phyloP scores from a whole-genome alignment of 768 basidiomycete species.

The Rhodotorula toruloides region DNA sequence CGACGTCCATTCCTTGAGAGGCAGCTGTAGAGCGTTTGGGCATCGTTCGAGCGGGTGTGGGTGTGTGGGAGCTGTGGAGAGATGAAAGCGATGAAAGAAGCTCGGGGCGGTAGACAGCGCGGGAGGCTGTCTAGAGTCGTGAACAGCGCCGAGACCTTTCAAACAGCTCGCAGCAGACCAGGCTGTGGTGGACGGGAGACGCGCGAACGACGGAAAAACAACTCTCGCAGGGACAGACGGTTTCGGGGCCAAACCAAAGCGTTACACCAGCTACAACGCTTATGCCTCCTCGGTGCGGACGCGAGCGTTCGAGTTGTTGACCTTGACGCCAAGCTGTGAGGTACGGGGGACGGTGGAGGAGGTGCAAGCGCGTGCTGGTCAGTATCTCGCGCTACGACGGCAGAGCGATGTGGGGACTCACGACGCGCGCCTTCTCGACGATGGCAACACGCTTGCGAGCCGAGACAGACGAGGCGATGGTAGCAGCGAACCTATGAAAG shows the following conservation, averaged over 20 bases:
- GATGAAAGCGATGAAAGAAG: neutral
- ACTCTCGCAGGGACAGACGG: too few species aligned
- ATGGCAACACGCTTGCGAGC: constrained; percentile 89
- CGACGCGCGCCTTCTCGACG: constrained; percentile 66
- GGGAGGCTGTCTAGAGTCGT: too few species aligned
- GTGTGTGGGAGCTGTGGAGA: too few species aligned
- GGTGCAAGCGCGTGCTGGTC: neutral
- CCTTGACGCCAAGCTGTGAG: constrained; percentile 67
- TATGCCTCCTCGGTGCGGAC: constrained; percentile 83
- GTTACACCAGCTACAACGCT: neutral
- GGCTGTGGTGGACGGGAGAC: too few species aligned
- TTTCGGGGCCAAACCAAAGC: too few species aligned
- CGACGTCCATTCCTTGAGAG: constrained; percentile 3
- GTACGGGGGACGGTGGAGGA: neutral
- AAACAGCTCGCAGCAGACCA: too few species aligned
- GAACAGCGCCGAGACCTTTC: too few species aligned
- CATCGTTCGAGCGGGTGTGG: neutral
- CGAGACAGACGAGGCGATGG: constrained; percentile 93
- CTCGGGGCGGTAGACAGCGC: neutral
- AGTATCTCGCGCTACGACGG: too few species aligned
- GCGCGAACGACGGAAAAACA: too few species aligned
- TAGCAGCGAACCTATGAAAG: constrained; percentile 91
- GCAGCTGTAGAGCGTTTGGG: too few species aligned
- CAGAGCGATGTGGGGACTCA: constrained; percentile 43
- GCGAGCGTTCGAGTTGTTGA: constrained; percentile 86